Evolutionary conservation across 2,329 filamentous ascomycete species (phyloP).

Genomic region (Didymosphaeria variabile): DNA sequence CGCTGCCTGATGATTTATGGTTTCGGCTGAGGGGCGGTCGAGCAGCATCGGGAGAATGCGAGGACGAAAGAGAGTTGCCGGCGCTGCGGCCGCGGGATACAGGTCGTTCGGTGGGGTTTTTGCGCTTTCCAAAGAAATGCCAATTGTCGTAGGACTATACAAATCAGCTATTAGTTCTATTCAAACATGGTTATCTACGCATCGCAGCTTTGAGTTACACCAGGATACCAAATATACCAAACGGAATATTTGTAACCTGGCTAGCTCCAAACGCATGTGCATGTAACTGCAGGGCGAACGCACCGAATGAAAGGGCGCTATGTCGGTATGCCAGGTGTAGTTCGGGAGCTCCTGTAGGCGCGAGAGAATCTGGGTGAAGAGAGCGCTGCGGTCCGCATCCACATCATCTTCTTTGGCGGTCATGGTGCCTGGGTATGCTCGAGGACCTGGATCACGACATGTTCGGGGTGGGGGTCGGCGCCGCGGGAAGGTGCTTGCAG

Average conservation of each 20-base stretch:
- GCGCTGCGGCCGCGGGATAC: conserved; percentile 38
- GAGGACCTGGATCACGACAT: conserved; percentile 22
- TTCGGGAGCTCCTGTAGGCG: conserved; percentile 50
- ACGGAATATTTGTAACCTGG: conserved; percentile 2
- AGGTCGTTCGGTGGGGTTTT: conserved; percentile 30
- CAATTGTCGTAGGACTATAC: conserved; percentile 84
- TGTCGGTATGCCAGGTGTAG: conserved; percentile 52
- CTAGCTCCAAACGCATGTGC: background rate
- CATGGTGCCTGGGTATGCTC: conserved; percentile 29
- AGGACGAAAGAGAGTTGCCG: conserved; percentile 32
- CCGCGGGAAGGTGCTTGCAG: background rate
- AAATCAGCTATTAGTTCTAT: conserved; percentile 27
- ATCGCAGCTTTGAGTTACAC: background rate
- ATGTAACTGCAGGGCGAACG: background rate
- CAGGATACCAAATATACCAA: background rate
- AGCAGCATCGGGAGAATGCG: conserved; percentile 42
- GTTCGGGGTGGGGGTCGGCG: conserved; percentile 12
- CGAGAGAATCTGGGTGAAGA: conserved; percentile 45
- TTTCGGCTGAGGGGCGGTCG: conserved; percentile 36
- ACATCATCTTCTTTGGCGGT: conserved; percentile 20
- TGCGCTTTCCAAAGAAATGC: conserved; percentile 60
- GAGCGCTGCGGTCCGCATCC: conserved; percentile 28
- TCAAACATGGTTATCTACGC: background rate
- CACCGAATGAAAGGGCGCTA: conserved; percentile 58
- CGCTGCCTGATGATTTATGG: conserved; percentile 48